Percentiles rank a stretch among this genome's conserved stretches.
phyloP scores from a whole-genome alignment of 2,329 filamentous ascomycete genomes.

The Stemphylium vesicarium region DNA sequence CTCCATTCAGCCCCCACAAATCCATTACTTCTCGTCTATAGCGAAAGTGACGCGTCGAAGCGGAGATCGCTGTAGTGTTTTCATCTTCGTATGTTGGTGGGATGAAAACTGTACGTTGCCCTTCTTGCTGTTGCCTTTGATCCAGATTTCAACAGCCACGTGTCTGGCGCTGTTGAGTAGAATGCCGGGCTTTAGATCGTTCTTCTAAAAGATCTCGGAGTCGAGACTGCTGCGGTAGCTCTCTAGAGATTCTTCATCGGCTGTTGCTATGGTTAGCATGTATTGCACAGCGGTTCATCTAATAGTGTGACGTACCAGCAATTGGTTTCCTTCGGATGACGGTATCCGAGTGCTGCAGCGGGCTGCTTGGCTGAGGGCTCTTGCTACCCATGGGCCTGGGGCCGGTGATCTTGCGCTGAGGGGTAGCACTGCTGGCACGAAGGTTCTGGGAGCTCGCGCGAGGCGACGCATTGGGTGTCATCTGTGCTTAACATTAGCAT shows the following conservation, averaged over 20 bases:
- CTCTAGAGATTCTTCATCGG: conserved; percentile 41
- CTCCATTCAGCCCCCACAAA: background rate
- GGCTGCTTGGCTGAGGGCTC: conserved; percentile 43
- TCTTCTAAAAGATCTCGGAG: conserved; percentile 44
- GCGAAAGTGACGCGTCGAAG: conserved; percentile 10
- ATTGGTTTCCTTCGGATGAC: conserved; percentile 48
- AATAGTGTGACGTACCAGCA: conserved; percentile 30
- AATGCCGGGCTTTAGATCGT: conserved; percentile 1
- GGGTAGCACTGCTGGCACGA: conserved; percentile 30
- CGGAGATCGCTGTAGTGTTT: background rate
- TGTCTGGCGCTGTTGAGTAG: background rate
- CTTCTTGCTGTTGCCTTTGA: conserved; percentile 1
- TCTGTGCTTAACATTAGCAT: conserved; percentile 29
- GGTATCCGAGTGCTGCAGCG: conserved; percentile 41
- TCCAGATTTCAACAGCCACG: background rate
- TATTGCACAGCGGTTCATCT: background rate
- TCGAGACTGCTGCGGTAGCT: conserved; percentile 46
- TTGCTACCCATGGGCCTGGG: conserved; percentile 56
- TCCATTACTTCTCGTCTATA: conserved; percentile 3
- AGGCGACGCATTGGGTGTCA: conserved; percentile 42
- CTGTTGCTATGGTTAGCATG: conserved; percentile 15
- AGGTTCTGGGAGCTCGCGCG: conserved; percentile 38
- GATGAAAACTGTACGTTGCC: conserved; percentile 1
- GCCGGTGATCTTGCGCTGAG: conserved; percentile 55
- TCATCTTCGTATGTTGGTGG: background rate